A percentile compares a stretch with the other conserved stretches of the same genome.
Conservation (phyloP, 2,329 filamentous ascomycete genomes). For the Cercospora canescens region DNA sequence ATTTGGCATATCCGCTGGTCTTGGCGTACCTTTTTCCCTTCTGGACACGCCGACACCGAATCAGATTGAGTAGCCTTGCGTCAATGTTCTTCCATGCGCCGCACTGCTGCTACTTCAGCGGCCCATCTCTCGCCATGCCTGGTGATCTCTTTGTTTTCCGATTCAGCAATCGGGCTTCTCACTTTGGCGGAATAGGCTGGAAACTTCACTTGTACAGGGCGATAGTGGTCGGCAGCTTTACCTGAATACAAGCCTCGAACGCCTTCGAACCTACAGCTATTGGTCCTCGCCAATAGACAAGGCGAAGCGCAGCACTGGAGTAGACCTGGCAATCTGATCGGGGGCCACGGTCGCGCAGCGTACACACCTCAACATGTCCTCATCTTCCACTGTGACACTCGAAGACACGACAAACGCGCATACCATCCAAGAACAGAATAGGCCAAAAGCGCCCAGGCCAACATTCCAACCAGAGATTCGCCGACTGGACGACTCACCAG, state of each 20-base stretch:
- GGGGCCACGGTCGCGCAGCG: background rate
- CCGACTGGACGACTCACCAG: background rate
- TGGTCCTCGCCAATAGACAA: background rate
- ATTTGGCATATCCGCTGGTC: background rate
- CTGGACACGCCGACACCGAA: background rate
- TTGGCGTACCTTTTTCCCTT: background rate
- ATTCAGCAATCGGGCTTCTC: background rate
- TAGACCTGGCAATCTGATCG: background rate
- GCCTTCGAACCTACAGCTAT: background rate
- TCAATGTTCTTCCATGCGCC: background rate
- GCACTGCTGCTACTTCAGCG: background rate
- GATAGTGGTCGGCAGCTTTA: background rate
- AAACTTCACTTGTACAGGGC: background rate
- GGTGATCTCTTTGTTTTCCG: background rate
- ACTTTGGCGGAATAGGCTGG: background rate
- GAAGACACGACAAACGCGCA: background rate
- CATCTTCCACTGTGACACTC: background rate
- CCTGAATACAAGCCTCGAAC: background rate
- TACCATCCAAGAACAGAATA: background rate
- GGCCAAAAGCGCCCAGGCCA: background rate
- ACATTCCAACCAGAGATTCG: conserved; percentile 1
- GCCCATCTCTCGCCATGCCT: background rate
- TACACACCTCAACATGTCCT: background rate
- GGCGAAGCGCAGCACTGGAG: background rate
- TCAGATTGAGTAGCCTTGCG: background rate